Evolutionary conservation across 768 basidiomycete genomes (phyloP), one percentile per base, ranked within the genome.

Genomic region (Boletus reticulatus): DNA sequence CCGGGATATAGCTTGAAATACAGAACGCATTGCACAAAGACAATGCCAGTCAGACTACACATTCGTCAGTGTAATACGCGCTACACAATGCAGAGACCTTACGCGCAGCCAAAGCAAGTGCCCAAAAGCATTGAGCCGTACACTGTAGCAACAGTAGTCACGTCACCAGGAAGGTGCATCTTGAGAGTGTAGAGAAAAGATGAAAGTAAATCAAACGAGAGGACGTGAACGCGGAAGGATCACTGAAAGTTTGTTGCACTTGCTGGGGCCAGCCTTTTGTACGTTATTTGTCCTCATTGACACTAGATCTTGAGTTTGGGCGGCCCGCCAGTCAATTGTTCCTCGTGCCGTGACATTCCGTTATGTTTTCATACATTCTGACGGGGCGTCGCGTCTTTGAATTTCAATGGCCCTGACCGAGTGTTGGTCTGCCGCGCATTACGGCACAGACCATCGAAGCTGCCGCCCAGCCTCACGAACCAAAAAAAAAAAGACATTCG

Each of bases 251-350:
- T 13, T 13, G n/a, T 17, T 34, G 12, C 43, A 51, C 7, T 5
- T 19, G 27, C 29, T 24, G 20, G 6, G 49, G 43, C 39, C 16
- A 52, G 59, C 50, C 36, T 68, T 70, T 70, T 72, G 66, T 70
- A 70, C 56, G 60, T 72, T 70, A 62, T 72, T 70, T 65, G 68
- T 62, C 52, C 53, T 60, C 64, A 68, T 70, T 72, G 70, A 70
- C 48, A 38, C 50, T 32, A 52, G 62, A 65, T 62, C 55, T 60
- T 61, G 51, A 44, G 55, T 57, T 63, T n/a, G 56, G 43, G 56
- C 50, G 46, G 58, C 38, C 43, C 45, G 34, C 4, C 55, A 43
- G 56, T 43, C 38, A 58, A 63, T 58, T 61, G 36, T 51, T 50
- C 20, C 34, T 32, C n/a, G 55, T 50, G 43, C 52, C 57, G 63